phyloP scores from a whole-genome alignment of 164 flowering plant genomes.

The Stephania yunnanensis region DNA sequence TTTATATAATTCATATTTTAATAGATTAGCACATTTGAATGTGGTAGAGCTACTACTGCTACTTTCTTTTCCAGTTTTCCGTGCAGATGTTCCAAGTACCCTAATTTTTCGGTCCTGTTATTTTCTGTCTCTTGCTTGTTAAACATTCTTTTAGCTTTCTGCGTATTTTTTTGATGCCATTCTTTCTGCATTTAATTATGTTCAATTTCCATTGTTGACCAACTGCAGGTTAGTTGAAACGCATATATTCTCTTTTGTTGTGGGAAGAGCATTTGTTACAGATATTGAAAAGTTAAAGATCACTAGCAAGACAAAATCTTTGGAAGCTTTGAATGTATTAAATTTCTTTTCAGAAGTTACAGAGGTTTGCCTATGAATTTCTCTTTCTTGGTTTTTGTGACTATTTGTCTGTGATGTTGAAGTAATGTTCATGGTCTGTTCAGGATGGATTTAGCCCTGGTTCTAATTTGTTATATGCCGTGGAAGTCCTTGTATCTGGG shows the following conservation, averaged over 20 bases:
- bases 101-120: background rate
- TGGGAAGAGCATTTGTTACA: constrained; percentile 99
- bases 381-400: background rate
- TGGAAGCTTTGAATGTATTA: constrained; percentile 56
- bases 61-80: background rate
- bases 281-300: constrained; percentile 94
- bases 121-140: background rate
- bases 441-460: constrained; percentile 91
- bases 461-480: constrained; percentile 74
- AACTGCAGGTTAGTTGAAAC: constrained; percentile 89
- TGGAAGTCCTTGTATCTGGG: constrained; percentile 93
- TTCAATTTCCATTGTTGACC: constrained; percentile 16
- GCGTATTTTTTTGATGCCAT: too few species aligned
- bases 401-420: background rate
- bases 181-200: constrained; percentile 4
- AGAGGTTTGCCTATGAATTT: constrained; percentile 46
- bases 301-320: constrained; percentile 75
- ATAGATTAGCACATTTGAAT: background rate
- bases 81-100: background rate
- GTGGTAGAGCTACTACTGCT: background rate
- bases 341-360: constrained; percentile 71
- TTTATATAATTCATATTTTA: background rate
- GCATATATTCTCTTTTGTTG: constrained; percentile 97
- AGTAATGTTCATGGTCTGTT: constrained; percentile 19
- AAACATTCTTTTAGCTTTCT: background rate